Percentiles rank a stretch among this genome's conserved stretches.
These are phyloP conservation scores for Leccinum variicolor DNA, from an alignment of 768 basidiomycete genomes.

Conservation along the genomic window DNA sequence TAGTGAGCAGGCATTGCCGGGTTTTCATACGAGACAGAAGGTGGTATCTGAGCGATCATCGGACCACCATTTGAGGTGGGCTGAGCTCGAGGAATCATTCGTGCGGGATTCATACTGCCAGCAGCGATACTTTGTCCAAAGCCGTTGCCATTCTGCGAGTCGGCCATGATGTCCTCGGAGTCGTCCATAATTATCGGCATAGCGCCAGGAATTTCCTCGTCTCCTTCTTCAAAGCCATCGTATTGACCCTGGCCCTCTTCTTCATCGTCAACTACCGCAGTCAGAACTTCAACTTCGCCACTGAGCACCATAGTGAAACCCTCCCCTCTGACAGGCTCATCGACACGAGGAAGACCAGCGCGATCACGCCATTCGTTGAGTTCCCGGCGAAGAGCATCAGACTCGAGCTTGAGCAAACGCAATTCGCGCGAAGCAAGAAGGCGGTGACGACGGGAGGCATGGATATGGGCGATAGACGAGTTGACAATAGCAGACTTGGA, in stretches of 20 bases:
- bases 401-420: slow-evolving; percentile 72
- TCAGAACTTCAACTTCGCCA: slow-evolving; percentile 68
- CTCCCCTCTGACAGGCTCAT: slow-evolving; percentile 70
- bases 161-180: slow-evolving; percentile 28
- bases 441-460: slow-evolving; percentile 78
- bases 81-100: slow-evolving; percentile 23
- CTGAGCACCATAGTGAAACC: slow-evolving; percentile 67
- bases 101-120: slow-evolving; percentile 31
- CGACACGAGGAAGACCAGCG: slow-evolving; percentile 63
- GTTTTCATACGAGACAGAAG: slow-evolving; percentile 48
- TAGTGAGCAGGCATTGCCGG: slow-evolving; percentile 47
- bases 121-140: slow-evolving; percentile 28
- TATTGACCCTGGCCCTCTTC: slow-evolving; percentile 41
- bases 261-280: slow-evolving; percentile 51
- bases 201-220: slow-evolving; percentile 35
- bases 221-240: slow-evolving; percentile 40
- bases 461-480: slow-evolving; percentile 87
- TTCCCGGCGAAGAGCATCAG: slow-evolving; percentile 84
- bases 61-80: slow-evolving; percentile 34
- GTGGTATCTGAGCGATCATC: slow-evolving; percentile 43
- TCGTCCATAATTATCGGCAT: slow-evolving; percentile 28
- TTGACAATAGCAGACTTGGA: slow-evolving; percentile 98
- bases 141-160: slow-evolving; percentile 28
- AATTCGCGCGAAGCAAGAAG: slow-evolving; percentile 80
- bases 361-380: slow-evolving; percentile 92